phyloP scores from a whole-genome alignment of 306 rosid species.

The Styphnolobium japonicum region DNA sequence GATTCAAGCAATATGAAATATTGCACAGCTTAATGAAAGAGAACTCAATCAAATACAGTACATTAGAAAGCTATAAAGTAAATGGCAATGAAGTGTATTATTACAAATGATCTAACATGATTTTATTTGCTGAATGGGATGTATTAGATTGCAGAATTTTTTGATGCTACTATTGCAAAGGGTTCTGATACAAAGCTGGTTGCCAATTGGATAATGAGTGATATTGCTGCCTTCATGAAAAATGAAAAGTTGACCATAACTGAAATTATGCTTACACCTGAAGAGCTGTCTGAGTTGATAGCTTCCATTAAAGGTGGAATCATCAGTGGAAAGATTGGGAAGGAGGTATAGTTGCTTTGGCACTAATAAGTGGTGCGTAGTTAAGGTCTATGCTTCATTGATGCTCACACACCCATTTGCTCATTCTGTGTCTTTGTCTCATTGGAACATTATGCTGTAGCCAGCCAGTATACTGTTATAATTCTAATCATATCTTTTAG shows the following conservation, averaged over 20 bases:
- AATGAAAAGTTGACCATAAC: slow-evolving; percentile 76
- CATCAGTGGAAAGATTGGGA: slow-evolving; percentile 94
- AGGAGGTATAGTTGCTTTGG: slow-evolving; percentile 60
- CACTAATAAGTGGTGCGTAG: neutral
- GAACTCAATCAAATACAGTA: neutral
- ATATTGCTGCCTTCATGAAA: slow-evolving; percentile 87
- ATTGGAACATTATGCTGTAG: slow-evolving; percentile 7
- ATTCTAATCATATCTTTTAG: neutral
- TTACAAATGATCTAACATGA: slow-evolving; percentile 18
- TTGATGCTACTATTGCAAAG: slow-evolving; percentile 73
- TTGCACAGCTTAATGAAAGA: neutral
- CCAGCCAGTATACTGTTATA: neutral
- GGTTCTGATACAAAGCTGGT: slow-evolving; percentile 88
- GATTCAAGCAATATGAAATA: neutral
- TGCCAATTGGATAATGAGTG: slow-evolving; percentile 97
- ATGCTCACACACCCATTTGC: neutral
- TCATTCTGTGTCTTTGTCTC: neutral
- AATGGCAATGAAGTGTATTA: slow-evolving; percentile 9
- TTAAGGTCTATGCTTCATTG: neutral
- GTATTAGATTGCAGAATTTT: slow-evolving; percentile 73
- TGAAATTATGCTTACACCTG: slow-evolving; percentile 75
- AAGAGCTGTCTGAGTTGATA: slow-evolving; percentile 82
- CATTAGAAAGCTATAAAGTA: neutral
- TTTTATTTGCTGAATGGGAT: slow-evolving; percentile 32
- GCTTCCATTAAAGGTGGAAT: slow-evolving; percentile 73